These are phyloP conservation scores for Penicillium sp. DNA, from an alignment of 2,329 filamentous ascomycete species.

Conservation along the genomic window DNA sequence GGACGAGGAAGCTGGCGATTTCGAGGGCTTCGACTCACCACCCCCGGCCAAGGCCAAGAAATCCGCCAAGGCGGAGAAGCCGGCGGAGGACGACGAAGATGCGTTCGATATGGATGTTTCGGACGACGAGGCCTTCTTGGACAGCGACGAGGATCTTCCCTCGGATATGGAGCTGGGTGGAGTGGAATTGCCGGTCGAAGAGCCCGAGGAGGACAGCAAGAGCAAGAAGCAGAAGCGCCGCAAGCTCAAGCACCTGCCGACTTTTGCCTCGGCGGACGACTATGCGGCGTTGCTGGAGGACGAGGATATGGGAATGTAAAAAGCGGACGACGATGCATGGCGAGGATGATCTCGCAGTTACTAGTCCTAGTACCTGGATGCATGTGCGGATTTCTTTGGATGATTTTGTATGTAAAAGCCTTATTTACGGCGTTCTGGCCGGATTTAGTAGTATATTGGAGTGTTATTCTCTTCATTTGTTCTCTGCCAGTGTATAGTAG, in stretches of 20 bases:
- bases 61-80: constrained; percentile 41
- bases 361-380: too few relatives aligned
- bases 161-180: constrained; percentile 52
- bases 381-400: background rate
- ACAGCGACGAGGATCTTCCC: constrained; percentile 60
- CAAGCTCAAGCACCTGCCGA: constrained; percentile 86
- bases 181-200: constrained; percentile 46
- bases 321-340: background rate
- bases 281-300: constrained; percentile 83
- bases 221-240: constrained; percentile 62
- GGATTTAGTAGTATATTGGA: background rate
- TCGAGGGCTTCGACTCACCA: constrained; percentile 47
- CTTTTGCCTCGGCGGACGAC: constrained; percentile 90
- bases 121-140: constrained; percentile 52
- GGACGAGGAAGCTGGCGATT: constrained; percentile 46
- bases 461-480: background rate
- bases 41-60: constrained; percentile 30
- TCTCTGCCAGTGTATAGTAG: too few relatives aligned
- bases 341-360: background rate
- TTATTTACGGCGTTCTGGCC: background rate
- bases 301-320: constrained; percentile 61
- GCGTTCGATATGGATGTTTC: constrained; percentile 56
- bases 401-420: background rate
- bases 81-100: constrained; percentile 58
- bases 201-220: constrained; percentile 51